Percentiles rank a stretch among this genome's conserved stretches.
phyloP scores from a whole-genome alignment of 306 rosid genomes.

The Delonix regia region DNA sequence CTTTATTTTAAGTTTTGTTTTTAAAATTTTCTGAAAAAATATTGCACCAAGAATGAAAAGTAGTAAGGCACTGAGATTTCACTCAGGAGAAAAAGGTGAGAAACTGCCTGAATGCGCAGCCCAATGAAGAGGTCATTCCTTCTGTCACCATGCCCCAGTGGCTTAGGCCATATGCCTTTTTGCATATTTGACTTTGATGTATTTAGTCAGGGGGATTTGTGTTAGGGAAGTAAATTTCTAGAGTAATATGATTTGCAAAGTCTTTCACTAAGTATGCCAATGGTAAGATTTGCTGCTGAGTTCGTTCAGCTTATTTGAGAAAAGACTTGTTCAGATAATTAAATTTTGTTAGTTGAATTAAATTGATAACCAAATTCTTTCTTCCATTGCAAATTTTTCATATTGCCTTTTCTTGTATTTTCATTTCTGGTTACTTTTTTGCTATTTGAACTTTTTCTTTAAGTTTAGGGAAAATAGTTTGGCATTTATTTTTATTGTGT shows the following conservation, averaged over 20 bases:
- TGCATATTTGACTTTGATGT: background rate
- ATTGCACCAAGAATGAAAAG: background rate
- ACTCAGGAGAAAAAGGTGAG: background rate
- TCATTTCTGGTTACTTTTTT: background rate
- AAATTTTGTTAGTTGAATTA: background rate
- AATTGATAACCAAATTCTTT: background rate
- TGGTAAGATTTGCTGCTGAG: conserved; percentile 4
- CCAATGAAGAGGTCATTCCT: background rate
- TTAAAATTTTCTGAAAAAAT: background rate
- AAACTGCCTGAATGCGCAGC: background rate
- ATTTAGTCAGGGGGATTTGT: conserved; percentile 23
- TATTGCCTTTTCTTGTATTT: conserved; percentile 2
- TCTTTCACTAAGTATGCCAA: conserved; percentile 16
- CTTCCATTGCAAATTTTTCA: background rate
- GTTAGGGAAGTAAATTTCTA: conserved; percentile 16
- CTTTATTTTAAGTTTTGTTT: too few relatives aligned
- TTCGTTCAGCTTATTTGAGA: background rate
- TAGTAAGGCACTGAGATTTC: background rate
- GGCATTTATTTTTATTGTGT: conserved; percentile 22
- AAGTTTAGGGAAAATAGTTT: conserved; percentile 31
- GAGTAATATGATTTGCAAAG: conserved; percentile 1
- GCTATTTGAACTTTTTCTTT: conserved; percentile 1
- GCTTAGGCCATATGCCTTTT: background rate
- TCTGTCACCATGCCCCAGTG: background rate
- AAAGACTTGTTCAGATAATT: background rate